phyloP scores from a whole-genome alignment of 805 yeast species.

The Candida pseudofarinosa region DNA sequence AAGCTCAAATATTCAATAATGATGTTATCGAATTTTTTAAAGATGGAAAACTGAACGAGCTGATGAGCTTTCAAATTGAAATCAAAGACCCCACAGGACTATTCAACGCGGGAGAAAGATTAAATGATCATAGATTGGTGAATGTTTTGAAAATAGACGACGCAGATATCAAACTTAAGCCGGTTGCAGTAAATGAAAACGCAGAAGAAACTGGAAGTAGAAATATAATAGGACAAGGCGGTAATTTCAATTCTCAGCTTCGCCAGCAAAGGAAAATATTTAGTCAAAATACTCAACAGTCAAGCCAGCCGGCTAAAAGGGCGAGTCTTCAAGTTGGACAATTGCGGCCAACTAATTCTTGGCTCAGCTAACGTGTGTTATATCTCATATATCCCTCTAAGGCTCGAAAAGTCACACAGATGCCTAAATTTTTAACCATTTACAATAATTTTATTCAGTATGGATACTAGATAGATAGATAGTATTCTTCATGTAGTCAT shows the following conservation, averaged over 20 bases:
- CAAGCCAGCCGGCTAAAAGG: conserved; percentile 18
- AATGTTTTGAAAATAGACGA: conserved; percentile 23
- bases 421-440: no score
- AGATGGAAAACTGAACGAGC: conserved; percentile 52
- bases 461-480: no score
- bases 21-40: conserved; percentile 65
- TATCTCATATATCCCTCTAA: no score
- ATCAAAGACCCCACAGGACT: conserved; percentile 63
- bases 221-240: conserved; percentile 17
- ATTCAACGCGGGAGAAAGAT: conserved; percentile 45
- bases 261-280: conserved; percentile 23
- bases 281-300: conserved; percentile 14
- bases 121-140: conserved; percentile 13
- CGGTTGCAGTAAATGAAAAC: conserved; percentile 13
- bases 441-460: no score
- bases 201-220: conserved; percentile 7
- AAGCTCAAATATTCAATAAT: conserved; percentile 56
- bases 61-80: conserved; percentile 49
- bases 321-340: conserved; percentile 26
- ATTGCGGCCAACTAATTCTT: conserved; percentile 22
- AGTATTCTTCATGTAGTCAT: no score
- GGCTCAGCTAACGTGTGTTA: conserved; percentile 11
- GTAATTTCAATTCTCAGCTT: conserved; percentile 24
- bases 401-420: no score
- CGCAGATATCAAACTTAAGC: conserved; percentile 25